Conservation (phyloP, 2,329 filamentous ascomycete species). For the Fusarium beomiforme region DNA sequence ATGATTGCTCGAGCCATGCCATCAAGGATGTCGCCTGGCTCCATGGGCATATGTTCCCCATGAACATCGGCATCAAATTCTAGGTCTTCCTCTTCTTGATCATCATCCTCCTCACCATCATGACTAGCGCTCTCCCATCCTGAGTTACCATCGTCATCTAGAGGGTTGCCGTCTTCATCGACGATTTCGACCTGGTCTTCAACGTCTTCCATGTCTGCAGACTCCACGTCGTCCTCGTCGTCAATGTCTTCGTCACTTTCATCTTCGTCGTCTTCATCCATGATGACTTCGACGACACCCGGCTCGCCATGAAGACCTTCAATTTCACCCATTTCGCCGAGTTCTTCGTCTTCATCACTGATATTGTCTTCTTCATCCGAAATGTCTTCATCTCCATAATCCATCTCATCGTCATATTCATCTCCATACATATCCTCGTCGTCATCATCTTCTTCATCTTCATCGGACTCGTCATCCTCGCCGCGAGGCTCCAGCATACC, state of each 20-base stretch:
- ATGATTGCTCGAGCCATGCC: slow-evolving; percentile 67
- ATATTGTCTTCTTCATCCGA: slow-evolving; percentile 87
- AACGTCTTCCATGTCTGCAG: slow-evolving; percentile 61
- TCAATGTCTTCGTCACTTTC: slow-evolving; percentile 68
- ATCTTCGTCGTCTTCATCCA: slow-evolving; percentile 76
- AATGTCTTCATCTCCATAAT: slow-evolving; percentile 84
- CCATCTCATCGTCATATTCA: slow-evolving; percentile 92
- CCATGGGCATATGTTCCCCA: slow-evolving; percentile 60
- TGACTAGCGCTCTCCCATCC: slow-evolving; percentile 71
- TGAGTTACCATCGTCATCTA: slow-evolving; percentile 68
- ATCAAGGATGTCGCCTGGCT: slow-evolving; percentile 57
- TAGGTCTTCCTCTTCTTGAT: slow-evolving; percentile 63
- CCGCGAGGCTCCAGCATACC: slow-evolving; percentile 91
- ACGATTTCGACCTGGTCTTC: slow-evolving; percentile 66
- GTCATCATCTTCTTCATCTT: slow-evolving; percentile 77
- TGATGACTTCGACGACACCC: slow-evolving; percentile 77
- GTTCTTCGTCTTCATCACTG: slow-evolving; percentile 88
- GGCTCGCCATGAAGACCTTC: slow-evolving; percentile 76
- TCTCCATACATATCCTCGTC: slow-evolving; percentile 95
- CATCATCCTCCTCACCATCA: slow-evolving; percentile 61
- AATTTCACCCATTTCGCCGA: slow-evolving; percentile 85
- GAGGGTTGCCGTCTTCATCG: slow-evolving; percentile 69
- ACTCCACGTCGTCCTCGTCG: slow-evolving; percentile 56
- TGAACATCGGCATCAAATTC: slow-evolving; percentile 67
- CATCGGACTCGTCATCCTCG: slow-evolving; percentile 83